phyloP scores from a whole-genome alignment of 2,329 filamentous ascomycete species.

The Neophaeococcomyces mojaviensis region DNA sequence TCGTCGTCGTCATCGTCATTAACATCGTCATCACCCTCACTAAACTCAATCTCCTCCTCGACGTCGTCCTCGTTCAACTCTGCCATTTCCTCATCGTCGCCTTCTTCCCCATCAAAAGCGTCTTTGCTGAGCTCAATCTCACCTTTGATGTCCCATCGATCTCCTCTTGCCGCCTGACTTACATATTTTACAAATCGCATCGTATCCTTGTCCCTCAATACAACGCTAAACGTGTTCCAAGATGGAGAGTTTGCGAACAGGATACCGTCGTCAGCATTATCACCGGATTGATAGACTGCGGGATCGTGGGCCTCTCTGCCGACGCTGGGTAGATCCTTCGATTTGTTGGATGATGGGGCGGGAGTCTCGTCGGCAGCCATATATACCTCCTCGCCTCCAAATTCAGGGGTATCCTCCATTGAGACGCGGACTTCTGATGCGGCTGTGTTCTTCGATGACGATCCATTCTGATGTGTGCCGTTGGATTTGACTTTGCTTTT shows the following conservation, averaged over 20 bases:
- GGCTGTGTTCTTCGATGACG: constrained; percentile 21
- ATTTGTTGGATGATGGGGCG: constrained; percentile 31
- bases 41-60: constrained; percentile 18
- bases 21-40: constrained; percentile 9
- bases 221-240: constrained; percentile 90
- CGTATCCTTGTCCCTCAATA: constrained; percentile 76
- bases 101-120: constrained; percentile 19
- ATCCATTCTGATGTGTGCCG: constrained; percentile 13
- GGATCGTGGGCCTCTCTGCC: constrained; percentile 50
- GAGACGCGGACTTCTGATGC: constrained; percentile 29
- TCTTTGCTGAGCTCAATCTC: constrained; percentile 47
- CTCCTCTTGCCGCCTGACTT: constrained; percentile 70
- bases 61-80: constrained; percentile 18
- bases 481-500: constrained; percentile 17
- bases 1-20: not conserved
- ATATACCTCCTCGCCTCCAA: constrained; percentile 61
- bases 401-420: constrained; percentile 13
- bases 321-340: constrained; percentile 25
- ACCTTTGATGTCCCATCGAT: constrained; percentile 85
- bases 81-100: constrained; percentile 16
- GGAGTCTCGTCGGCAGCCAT: constrained; percentile 74
- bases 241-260: constrained; percentile 60
- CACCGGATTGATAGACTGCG: constrained; percentile 72
- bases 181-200: constrained; percentile 97
- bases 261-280: constrained; percentile 58